Percentiles rank a stretch among this genome's conserved stretches.
Evolutionary conservation across 768 basidiomycete genomes (phyloP).

Genomic region (Macrolepiota fuliginosa): DNA sequence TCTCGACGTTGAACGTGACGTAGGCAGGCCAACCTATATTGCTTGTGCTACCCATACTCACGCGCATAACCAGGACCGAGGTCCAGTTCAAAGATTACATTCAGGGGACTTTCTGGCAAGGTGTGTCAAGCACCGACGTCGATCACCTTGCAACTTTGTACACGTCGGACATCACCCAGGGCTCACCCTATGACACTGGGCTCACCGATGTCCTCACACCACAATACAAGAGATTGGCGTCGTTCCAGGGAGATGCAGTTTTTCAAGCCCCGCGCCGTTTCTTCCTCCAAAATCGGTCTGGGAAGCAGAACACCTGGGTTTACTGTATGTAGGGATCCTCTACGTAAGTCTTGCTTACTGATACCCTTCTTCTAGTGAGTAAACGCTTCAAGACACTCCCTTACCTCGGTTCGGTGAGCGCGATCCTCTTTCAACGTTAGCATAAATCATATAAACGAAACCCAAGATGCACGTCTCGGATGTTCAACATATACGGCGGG

Average conservation of each 20-base stretch:
- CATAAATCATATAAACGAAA: background rate
- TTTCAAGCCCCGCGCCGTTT: constrained; percentile 52
- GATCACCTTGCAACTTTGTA: constrained; percentile 24
- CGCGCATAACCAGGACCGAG: background rate
- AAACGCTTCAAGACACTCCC: constrained; percentile 37
- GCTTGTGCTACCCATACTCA: constrained; percentile 1
- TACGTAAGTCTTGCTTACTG: background rate
- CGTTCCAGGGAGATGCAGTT: constrained; percentile 46
- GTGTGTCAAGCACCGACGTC: constrained; percentile 17
- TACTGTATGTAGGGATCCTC: constrained; percentile 30
- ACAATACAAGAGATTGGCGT: constrained; percentile 50
- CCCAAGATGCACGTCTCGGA: constrained; percentile 40
- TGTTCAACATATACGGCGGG: constrained; percentile 31
- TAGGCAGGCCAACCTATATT: constrained; percentile 16
- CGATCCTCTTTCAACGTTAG: background rate
- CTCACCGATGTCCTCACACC: constrained; percentile 37
- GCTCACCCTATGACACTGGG: constrained; percentile 50
- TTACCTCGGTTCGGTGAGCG: constrained; percentile 41
- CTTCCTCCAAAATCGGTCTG: constrained; percentile 38
- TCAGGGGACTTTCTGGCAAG: constrained; percentile 23
- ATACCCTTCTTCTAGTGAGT: constrained; percentile 29
- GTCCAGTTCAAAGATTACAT: constrained; percentile 26
- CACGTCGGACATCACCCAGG: constrained; percentile 34
- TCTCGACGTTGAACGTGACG: constrained; percentile 43
- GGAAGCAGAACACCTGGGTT: constrained; percentile 40